Conservation (phyloP, 768 basidiomycete species). For the Xerocomellus dryophilus region DNA sequence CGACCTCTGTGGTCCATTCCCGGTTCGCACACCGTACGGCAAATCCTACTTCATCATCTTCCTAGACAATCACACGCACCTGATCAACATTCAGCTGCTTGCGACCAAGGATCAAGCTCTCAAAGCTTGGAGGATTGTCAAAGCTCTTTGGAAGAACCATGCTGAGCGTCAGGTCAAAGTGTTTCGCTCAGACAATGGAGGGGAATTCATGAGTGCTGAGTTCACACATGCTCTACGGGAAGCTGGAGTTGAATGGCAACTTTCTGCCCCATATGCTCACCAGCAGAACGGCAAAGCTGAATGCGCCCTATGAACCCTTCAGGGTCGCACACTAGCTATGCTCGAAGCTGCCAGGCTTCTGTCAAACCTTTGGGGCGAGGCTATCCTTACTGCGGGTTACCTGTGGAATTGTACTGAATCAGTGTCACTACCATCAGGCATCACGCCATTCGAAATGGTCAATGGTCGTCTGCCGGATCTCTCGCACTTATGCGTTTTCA, state of each 20-base stretch:
- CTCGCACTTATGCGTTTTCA: not conserved
- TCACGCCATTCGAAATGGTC: not conserved
- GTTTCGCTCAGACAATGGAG: not conserved
- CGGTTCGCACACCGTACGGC: constrained; percentile 5
- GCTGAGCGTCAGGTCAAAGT: rapidly evolving
- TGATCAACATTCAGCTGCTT: not conserved
- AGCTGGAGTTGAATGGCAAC: not conserved
- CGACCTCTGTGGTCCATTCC: constrained; percentile 28
- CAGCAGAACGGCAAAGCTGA: not conserved
- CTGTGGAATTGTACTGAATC: not conserved
- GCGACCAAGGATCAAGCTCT: not conserved
- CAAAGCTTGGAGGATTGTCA: not conserved
- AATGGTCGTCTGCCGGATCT: not conserved
- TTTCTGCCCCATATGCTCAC: not conserved
- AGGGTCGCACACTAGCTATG: not conserved
- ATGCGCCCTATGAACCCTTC: not conserved
- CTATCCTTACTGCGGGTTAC: not conserved
- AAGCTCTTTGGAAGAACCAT: not conserved
- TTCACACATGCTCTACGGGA: not conserved
- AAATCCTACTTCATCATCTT: constrained; percentile 18
- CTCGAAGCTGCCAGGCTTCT: not conserved
- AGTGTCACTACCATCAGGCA: not conserved
- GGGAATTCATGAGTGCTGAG: not conserved
- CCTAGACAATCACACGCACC: constrained; percentile 11
- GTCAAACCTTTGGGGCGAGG: not conserved